Conservation (phyloP, 2,329 filamentous ascomycete species). For the Phialophora tarda region DNA sequence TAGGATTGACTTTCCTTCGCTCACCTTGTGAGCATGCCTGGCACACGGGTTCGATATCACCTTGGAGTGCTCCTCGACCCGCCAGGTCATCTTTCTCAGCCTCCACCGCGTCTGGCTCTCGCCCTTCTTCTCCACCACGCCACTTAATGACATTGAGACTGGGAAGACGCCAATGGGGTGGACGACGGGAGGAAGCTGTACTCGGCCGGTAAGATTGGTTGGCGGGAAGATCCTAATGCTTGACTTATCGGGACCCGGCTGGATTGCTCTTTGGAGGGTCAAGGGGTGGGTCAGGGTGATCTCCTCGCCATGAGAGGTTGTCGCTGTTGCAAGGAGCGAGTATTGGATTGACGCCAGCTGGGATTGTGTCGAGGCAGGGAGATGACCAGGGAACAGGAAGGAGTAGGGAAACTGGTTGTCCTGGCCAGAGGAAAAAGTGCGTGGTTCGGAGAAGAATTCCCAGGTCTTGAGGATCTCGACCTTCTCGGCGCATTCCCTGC, state of each 20-base stretch:
- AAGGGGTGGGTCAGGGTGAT: constrained; percentile 72
- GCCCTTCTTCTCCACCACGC: constrained; percentile 75
- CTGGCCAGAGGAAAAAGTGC: constrained; percentile 55
- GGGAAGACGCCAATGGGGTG: constrained; percentile 84
- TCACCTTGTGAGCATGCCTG: constrained; percentile 72
- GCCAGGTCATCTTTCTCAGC: constrained; percentile 89
- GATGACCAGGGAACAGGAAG: constrained; percentile 78
- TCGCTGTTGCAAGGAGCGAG: constrained; percentile 71
- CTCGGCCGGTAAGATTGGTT: constrained; percentile 86
- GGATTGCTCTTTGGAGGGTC: constrained; percentile 77
- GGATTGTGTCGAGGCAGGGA: constrained; percentile 83
- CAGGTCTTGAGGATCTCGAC: constrained; percentile 77
- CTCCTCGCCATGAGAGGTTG: constrained; percentile 64
- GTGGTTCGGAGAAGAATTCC: constrained; percentile 70
- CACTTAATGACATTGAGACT: constrained; percentile 79
- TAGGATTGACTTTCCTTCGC: constrained; percentile 70
- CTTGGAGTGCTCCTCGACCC: constrained; percentile 85
- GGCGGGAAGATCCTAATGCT: constrained; percentile 94
- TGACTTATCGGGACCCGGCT: constrained; percentile 80
- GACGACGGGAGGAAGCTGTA: constrained; percentile 80
- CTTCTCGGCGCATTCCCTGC: constrained; percentile 74
- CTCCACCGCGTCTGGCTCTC: constrained; percentile 81
- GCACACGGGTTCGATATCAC: constrained; percentile 78
- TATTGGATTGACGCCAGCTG: constrained; percentile 77
- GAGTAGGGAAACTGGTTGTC: constrained; percentile 86